Conservation (phyloP, 768 basidiomycete species). For the Cubamyces lactineus region DNA sequence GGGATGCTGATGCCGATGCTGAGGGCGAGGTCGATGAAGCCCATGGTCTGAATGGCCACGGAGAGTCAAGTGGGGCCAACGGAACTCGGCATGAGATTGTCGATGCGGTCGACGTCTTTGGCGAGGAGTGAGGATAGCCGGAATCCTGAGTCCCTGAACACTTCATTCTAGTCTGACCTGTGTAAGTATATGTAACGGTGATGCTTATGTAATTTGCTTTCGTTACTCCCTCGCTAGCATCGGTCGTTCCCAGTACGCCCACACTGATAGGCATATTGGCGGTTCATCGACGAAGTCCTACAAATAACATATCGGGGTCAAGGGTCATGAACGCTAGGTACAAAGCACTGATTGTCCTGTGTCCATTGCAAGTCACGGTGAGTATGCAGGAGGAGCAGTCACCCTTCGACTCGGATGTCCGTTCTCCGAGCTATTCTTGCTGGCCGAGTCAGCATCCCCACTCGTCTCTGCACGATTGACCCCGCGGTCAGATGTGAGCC, state of each 20-base stretch:
- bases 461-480: not conserved
- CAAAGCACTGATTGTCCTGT: too few relatives aligned
- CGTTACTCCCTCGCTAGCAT: not conserved
- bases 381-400: not conserved
- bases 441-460: not conserved
- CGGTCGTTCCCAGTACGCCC: too few relatives aligned
- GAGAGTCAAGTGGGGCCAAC: not conserved
- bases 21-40: constrained; percentile 46
- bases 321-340: too few relatives aligned
- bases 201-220: not conserved
- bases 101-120: constrained; percentile 29
- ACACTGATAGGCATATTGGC: too few relatives aligned
- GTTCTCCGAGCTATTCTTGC: not conserved
- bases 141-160: not conserved
- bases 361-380: not conserved
- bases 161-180: not conserved
- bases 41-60: constrained; percentile 7
- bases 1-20: constrained; percentile 47
- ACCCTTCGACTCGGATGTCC: not conserved
- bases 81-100: constrained; percentile 10
- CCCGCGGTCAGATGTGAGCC: not conserved
- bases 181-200: not conserved
- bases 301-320: too few relatives aligned
- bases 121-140: constrained; percentile 18
- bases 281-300: too few relatives aligned